A percentile compares a stretch with the other conserved stretches of the same genome.
These are phyloP conservation scores for Seiridium unicorne DNA, from an alignment of 2,329 filamentous ascomycete species.

Conservation along the genomic window DNA sequence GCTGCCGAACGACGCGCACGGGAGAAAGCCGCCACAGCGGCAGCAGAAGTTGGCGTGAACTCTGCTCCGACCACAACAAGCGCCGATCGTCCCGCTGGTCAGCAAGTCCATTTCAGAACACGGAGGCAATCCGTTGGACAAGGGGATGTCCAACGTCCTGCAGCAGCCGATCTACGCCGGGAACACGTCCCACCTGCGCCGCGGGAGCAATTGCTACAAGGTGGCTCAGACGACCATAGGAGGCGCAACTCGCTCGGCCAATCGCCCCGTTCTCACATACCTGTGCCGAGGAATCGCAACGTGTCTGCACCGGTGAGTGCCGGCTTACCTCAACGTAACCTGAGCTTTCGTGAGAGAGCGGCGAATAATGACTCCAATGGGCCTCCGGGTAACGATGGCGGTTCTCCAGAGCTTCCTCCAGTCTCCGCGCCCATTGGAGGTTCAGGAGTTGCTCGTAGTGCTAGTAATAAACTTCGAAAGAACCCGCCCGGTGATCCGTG, in stretches of 20 bases:
- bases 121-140: slow-evolving; percentile 20
- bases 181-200: slow-evolving; percentile 22
- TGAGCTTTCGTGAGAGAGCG: slow-evolving; percentile 61
- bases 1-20: slow-evolving; percentile 75
- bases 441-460: slow-evolving; percentile 41
- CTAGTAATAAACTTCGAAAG: slow-evolving; percentile 60
- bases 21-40: slow-evolving; percentile 51
- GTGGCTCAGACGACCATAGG: slow-evolving; percentile 28
- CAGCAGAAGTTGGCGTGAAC: slow-evolving; percentile 18
- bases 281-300: slow-evolving; percentile 21
- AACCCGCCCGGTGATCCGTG: slow-evolving; percentile 53
- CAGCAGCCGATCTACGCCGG: slow-evolving; percentile 19
- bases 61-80: slow-evolving; percentile 10
- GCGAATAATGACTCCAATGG: slow-evolving; percentile 40
- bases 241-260: slow-evolving; percentile 25
- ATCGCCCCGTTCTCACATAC: slow-evolving; percentile 25
- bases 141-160: slow-evolving; percentile 19
- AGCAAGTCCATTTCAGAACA: slow-evolving; percentile 32
- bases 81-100: slow-evolving; percentile 20
- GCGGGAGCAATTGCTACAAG: slow-evolving; percentile 26
- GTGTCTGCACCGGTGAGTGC: slow-evolving; percentile 22
- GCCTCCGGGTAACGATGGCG: slow-evolving; percentile 25
- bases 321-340: slow-evolving; percentile 48
- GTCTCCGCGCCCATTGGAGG: slow-evolving; percentile 28
- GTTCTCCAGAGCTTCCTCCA: slow-evolving; percentile 21